Evolutionary conservation across 2,329 filamentous ascomycete genomes (phyloP).

Genomic region (Exophiala sp.): DNA sequence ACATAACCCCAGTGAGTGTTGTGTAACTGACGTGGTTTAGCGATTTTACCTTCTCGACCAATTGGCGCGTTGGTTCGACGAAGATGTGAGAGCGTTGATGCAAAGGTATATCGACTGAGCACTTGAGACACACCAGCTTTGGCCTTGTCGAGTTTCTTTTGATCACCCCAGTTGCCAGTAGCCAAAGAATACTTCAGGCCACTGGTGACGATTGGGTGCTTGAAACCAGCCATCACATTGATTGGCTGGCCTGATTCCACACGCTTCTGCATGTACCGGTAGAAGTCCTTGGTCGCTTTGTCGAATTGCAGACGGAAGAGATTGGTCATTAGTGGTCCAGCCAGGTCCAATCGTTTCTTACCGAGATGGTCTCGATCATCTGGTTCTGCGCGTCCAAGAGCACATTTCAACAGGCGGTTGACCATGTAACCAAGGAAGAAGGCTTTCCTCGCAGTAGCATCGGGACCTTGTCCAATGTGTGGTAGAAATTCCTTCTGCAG

Average conservation of each 20-base stretch:
- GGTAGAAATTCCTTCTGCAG: slow-evolving; percentile 95
- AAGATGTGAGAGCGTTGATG: slow-evolving; percentile 94
- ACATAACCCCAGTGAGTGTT: slow-evolving; percentile 99
- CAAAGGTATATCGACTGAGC: slow-evolving; percentile 94
- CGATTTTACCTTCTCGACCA: slow-evolving; percentile 94
- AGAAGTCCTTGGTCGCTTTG: slow-evolving; percentile 85
- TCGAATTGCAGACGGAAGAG: slow-evolving; percentile 90
- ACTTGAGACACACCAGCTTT: slow-evolving; percentile 98
- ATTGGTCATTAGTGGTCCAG: slow-evolving; percentile 90
- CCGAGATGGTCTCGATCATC: slow-evolving; percentile 99
- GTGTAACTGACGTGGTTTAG: slow-evolving; percentile 94
- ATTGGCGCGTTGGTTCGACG: slow-evolving; percentile 97
- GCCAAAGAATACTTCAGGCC: slow-evolving; percentile 95
- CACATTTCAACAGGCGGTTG: slow-evolving; percentile 88
- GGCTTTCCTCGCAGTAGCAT: slow-evolving; percentile 91
- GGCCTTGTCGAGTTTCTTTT: slow-evolving; percentile 94
- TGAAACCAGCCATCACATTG: slow-evolving; percentile 85
- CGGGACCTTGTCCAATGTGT: slow-evolving; percentile 92
- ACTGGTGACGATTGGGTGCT: slow-evolving; percentile 85
- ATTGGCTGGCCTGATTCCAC: slow-evolving; percentile 88
- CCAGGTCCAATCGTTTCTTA: slow-evolving; percentile 95
- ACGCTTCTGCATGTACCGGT: slow-evolving; percentile 85
- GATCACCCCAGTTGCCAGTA: slow-evolving; percentile 98
- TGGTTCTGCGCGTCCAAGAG: slow-evolving; percentile 85
- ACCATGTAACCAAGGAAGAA: slow-evolving; percentile 99